A percentile compares a stretch with the other conserved stretches of the same genome.
Evolutionary conservation across 495 filamentous ascomycete species (phyloP).

Genomic region (Hyaloscypha bicolor): DNA sequence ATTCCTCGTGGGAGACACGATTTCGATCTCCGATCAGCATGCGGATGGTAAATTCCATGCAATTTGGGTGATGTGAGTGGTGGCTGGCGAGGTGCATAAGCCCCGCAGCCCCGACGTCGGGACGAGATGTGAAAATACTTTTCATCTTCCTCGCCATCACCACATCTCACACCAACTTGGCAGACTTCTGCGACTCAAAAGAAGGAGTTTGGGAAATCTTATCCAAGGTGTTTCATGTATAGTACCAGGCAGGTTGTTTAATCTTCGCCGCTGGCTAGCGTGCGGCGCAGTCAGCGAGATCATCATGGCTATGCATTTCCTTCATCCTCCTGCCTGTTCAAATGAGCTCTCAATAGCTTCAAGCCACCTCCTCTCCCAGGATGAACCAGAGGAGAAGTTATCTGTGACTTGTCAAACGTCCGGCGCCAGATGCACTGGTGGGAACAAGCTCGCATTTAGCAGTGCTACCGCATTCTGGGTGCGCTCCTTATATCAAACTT

Average conservation of each 20-base stretch:
- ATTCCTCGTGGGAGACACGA: conserved; percentile 6
- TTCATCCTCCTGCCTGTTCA: neutral
- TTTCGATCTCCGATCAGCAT: conserved; percentile 1
- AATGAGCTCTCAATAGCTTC: neutral
- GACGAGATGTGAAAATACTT: neutral
- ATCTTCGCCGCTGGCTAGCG: neutral
- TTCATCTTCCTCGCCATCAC: neutral
- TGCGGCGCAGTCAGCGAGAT: neutral
- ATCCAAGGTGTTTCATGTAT: neutral
- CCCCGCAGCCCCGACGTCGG: neutral
- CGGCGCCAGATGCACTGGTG: neutral
- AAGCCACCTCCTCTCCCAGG: neutral
- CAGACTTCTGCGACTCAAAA: neutral
- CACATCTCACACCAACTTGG: neutral
- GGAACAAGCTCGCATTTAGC: neutral
- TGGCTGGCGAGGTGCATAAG: neutral
- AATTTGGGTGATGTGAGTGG: neutral
- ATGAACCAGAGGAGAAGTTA: neutral
- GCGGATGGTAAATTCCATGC: conserved; percentile 2
- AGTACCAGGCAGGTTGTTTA: neutral
- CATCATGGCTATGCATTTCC: neutral
- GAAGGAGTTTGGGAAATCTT: neutral
- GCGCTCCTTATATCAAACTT: neutral
- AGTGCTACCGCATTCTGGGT: neutral
- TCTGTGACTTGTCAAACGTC: neutral